phyloP scores from a whole-genome alignment of 2,329 filamentous ascomycete genomes.

The Lachnellula suecica region DNA sequence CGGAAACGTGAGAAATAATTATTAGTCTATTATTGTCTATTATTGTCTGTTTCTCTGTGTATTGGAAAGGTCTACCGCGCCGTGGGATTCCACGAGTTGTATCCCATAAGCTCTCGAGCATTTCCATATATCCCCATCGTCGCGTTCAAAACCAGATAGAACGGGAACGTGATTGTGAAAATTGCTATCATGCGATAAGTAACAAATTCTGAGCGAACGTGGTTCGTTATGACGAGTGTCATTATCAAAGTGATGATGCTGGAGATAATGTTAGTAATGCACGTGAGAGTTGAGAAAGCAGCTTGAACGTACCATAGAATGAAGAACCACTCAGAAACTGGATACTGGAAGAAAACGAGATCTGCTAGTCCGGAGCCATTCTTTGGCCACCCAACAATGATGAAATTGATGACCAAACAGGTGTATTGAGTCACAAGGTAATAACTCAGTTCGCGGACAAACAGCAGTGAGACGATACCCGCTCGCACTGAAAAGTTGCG shows the following conservation, averaged over 20 bases:
- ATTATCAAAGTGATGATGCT: constrained; percentile 41
- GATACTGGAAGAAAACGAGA: constrained; percentile 47
- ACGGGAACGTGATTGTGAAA: constrained; percentile 43
- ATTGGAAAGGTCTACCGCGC: too few species aligned
- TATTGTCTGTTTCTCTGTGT: too few species aligned
- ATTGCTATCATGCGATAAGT: constrained; percentile 39
- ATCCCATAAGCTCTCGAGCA: constrained; percentile 47
- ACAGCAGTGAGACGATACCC: constrained; percentile 43
- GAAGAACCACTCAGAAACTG: constrained; percentile 46
- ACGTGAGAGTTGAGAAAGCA: too few species aligned
- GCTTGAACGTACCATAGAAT: constrained; percentile 38
- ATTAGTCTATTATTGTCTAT: too few species aligned
- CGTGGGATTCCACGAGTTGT: constrained; percentile 33
- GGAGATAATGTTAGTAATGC: constrained; percentile 17
- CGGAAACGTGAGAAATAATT: too few species aligned
- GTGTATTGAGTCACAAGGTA: constrained; percentile 49
- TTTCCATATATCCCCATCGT: constrained; percentile 46
- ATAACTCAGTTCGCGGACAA: constrained; percentile 46
- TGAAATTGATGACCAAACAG: constrained; percentile 43
- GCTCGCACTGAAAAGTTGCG: constrained; percentile 39
- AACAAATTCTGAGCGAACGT: constrained; percentile 45
- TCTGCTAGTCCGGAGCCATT: constrained; percentile 36
- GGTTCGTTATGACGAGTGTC: constrained; percentile 46
- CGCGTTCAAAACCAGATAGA: constrained; percentile 43
- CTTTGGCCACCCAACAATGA: constrained; percentile 44